Conservation (phyloP, 257 asterid species). For the Solanum ossicruentum region DNA sequence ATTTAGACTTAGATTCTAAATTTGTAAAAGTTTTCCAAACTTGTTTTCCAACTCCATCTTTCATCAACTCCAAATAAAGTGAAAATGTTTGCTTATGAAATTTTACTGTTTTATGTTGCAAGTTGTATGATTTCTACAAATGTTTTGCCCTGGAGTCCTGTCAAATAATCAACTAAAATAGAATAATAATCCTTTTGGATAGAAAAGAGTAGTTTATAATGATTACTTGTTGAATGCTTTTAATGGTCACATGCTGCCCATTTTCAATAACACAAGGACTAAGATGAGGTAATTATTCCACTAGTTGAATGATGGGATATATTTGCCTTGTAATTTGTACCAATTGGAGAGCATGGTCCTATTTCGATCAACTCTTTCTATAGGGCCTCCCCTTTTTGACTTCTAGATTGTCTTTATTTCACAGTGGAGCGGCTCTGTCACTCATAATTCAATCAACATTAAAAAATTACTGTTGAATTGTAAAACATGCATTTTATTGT, state of each 20-base stretch:
- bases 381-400: not conserved
- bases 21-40: not conserved
- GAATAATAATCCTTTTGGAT: not conserved
- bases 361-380: not conserved
- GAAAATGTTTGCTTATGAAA: not conserved
- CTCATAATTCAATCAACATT: not conserved
- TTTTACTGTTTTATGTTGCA: not conserved
- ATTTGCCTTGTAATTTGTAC: conserved; percentile 1
- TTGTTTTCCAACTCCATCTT: not conserved
- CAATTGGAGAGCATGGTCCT: not conserved
- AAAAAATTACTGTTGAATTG: not conserved
- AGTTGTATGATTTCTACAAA: not conserved
- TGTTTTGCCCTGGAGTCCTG: not conserved
- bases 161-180: not conserved
- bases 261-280: not conserved
- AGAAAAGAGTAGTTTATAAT: not conserved
- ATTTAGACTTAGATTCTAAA: no score
- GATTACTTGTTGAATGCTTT: not conserved
- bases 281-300: not conserved
- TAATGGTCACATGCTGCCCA: not conserved
- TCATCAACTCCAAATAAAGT: not conserved
- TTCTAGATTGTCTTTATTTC: not conserved
- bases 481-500: not conserved
- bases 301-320: not conserved
- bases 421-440: not conserved